Percentiles rank a stretch among this genome's conserved stretches.
Conservation (phyloP, 2,329 filamentous ascomycete genomes). For the Hypoxylon sp. region DNA sequence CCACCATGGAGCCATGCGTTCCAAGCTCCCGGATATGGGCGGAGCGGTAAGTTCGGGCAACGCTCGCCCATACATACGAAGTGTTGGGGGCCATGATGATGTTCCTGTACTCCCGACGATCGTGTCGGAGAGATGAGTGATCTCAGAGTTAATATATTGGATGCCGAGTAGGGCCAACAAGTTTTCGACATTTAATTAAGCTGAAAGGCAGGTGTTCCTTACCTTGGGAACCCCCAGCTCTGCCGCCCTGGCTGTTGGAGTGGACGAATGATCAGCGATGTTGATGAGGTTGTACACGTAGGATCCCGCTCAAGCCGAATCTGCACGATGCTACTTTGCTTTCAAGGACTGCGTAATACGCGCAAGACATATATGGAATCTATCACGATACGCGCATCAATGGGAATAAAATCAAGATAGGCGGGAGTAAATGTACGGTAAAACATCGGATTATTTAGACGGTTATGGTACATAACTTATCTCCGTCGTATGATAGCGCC, state of each 20-base stretch:
- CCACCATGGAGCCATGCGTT: constrained; percentile 28
- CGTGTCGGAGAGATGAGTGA: constrained; percentile 19
- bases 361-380: constrained; percentile 17
- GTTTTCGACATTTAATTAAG: constrained; percentile 16
- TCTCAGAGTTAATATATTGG: constrained; percentile 21
- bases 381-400: constrained; percentile 22
- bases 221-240: constrained; percentile 6
- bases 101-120: constrained; percentile 11
- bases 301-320: constrained; percentile 13
- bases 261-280: not conserved
- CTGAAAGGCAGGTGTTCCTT: constrained; percentile 29
- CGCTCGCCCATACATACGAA: constrained; percentile 1
- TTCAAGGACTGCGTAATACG: not conserved
- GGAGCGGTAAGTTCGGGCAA: constrained; percentile 24
- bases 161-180: constrained; percentile 12
- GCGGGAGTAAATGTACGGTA: not conserved
- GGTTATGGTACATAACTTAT: not conserved
- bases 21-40: constrained; percentile 35
- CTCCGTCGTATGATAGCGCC: not conserved
- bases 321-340: constrained; percentile 18
- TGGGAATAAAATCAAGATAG: not conserved
- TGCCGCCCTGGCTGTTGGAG: not conserved
- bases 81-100: constrained; percentile 10
- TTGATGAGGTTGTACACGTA: constrained; percentile 6
- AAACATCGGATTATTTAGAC: not conserved